Percentiles rank a stretch among this genome's conserved stretches.
Conservation (phyloP, 345 rosid genomes). For the Eucalyptus dawsonii region DNA sequence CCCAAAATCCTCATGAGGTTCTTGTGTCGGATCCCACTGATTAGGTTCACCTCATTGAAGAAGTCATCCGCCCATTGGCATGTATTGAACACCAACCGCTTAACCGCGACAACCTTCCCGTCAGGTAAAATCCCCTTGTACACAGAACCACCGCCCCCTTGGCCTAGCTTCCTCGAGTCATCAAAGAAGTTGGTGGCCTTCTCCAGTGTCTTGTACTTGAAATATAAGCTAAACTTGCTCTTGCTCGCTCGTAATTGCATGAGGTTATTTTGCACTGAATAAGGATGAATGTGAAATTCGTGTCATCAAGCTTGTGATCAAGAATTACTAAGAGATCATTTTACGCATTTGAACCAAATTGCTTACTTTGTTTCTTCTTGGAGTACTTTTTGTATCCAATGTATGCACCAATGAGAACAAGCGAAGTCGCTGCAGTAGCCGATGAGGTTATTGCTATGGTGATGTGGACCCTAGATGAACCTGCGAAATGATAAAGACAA, state of each 20-base stretch:
- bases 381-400: neutral
- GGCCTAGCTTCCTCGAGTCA: conserved; percentile 55
- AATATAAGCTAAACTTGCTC: conserved; percentile 13
- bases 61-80: conserved; percentile 72
- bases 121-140: conserved; percentile 62
- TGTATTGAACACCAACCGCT: conserved; percentile 48
- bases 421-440: neutral
- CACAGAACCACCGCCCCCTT: conserved; percentile 76
- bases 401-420: neutral
- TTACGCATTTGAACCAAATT: neutral
- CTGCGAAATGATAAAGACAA: neutral
- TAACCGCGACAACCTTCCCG: conserved; percentile 57
- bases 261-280: neutral
- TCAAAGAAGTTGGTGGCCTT: conserved; percentile 55
- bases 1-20: conserved; percentile 70
- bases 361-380: neutral
- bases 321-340: neutral
- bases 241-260: neutral
- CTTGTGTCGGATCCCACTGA: conserved; percentile 49
- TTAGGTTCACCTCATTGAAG: conserved; percentile 73
- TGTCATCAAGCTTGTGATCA: neutral
- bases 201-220: conserved; percentile 58
- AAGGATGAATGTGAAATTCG: neutral
- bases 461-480: neutral
- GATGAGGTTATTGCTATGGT: neutral